Evolutionary conservation across 257 asterid genomes (phyloP).

Genomic region (Nicotiana tomentosiformis): DNA sequence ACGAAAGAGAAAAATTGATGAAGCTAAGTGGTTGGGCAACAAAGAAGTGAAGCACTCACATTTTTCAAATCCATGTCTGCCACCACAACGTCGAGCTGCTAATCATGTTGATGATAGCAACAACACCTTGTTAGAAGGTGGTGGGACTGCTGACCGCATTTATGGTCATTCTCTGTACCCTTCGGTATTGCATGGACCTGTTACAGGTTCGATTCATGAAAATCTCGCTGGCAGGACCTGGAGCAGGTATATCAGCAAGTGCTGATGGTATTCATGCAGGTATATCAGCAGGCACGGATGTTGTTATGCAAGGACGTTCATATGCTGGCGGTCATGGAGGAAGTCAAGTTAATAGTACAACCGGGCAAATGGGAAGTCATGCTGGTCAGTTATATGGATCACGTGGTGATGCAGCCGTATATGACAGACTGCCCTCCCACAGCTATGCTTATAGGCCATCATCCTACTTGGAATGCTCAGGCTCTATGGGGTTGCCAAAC

Average conservation of each 20-base stretch:
- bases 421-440: not conserved
- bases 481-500: not conserved
- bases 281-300: not conserved
- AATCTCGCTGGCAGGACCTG: not conserved
- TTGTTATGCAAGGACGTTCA: not conserved
- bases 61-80: conserved; percentile 21
- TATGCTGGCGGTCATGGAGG: no score
- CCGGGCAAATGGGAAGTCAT: not conserved
- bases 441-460: not conserved
- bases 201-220: not conserved
- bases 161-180: not conserved
- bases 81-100: conserved; percentile 24
- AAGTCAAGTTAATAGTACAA: not conserved
- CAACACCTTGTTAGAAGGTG: not conserved
- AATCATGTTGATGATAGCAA: not conserved
- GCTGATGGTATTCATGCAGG: not conserved
- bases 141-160: not conserved
- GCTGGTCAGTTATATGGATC: not conserved
- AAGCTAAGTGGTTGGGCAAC: conserved; percentile 29
- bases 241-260: not conserved
- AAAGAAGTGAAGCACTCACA: conserved; percentile 49
- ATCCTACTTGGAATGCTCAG: not conserved
- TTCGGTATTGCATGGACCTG: not conserved
- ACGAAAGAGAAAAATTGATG: conserved; percentile 51
- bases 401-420: not conserved